These are phyloP conservation scores for Metarhizium rileyi DNA, from an alignment of 2,329 filamentous ascomycete species.

Conservation along the genomic window DNA sequence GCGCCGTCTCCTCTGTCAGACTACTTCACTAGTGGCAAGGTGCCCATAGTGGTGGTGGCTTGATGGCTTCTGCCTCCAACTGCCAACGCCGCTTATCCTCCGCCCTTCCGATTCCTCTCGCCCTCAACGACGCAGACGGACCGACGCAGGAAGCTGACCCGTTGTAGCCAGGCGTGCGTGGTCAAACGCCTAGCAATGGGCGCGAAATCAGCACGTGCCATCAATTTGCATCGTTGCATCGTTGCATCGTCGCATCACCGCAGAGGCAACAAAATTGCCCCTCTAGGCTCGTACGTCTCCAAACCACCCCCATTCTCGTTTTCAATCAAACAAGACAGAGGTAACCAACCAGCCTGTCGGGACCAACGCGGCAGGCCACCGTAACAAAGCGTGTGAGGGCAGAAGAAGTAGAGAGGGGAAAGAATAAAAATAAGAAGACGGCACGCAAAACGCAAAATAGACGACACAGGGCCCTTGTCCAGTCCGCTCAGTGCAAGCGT, in stretches of 20 bases:
- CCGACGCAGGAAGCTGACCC: not conserved
- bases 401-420: too few relatives aligned
- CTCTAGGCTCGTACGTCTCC: constrained; percentile 8
- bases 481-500: not conserved
- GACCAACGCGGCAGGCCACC: not conserved
- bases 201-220: constrained; percentile 6
- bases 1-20: not conserved
- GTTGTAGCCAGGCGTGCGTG: not conserved
- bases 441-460: not conserved
- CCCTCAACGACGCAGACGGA: too few relatives aligned
- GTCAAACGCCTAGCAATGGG: not conserved
- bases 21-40: not conserved
- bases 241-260: not conserved
- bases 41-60: too few relatives aligned
- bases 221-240: not conserved
- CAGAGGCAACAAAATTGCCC: constrained; percentile 3
- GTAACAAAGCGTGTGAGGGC: constrained; percentile 6
- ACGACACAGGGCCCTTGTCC: not conserved
- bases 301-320: constrained; percentile 9
- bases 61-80: not conserved
- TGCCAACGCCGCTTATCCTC: too few relatives aligned
- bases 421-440: constrained; percentile 3
- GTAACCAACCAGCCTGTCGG: not conserved
- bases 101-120: too few relatives aligned
- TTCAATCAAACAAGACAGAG: constrained; percentile 5